phyloP scores from a whole-genome alignment of 306 rosid species.

The Dryas drummondii region DNA sequence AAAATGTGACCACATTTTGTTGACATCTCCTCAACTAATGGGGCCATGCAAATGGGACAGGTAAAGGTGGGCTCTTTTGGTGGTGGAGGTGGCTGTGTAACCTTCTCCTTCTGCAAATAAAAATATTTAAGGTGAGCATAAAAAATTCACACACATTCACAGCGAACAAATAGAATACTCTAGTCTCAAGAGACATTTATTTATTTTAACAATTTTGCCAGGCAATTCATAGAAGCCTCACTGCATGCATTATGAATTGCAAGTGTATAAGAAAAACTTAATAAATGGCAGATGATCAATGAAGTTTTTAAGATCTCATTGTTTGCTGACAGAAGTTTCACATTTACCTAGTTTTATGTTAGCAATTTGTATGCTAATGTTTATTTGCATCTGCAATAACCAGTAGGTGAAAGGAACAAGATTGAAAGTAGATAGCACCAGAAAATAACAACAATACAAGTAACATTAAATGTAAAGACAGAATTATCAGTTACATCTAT shows the following conservation, averaged over 20 bases:
- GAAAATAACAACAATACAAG: too few species aligned
- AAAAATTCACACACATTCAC: not conserved
- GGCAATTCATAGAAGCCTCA: too few species aligned
- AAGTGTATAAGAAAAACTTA: too few species aligned
- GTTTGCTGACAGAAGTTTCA: too few species aligned
- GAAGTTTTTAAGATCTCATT: too few species aligned
- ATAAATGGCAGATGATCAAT: too few species aligned
- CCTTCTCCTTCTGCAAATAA: constrained; percentile 45
- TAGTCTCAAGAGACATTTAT: not conserved
- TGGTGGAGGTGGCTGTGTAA: constrained; percentile 38
- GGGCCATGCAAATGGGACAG: constrained; percentile 80
- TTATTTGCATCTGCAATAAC: too few species aligned
- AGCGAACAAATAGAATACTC: not conserved
- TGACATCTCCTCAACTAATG: constrained; percentile 60
- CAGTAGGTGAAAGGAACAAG: not conserved
- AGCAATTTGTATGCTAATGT: too few species aligned
- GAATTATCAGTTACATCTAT: not conserved
- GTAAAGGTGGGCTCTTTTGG: constrained; percentile 67
- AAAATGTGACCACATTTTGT: constrained; percentile 95
- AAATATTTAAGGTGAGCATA: not conserved
- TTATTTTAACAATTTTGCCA: too few species aligned
- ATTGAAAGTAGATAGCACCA: not conserved
- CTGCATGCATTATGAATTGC: too few species aligned
- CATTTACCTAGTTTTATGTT: too few species aligned
- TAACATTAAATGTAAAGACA: not conserved